Evolutionary conservation across 768 basidiomycete genomes (phyloP), one percentile per base, ranked within the genome.

Genomic region (Tulasnella calospora): DNA sequence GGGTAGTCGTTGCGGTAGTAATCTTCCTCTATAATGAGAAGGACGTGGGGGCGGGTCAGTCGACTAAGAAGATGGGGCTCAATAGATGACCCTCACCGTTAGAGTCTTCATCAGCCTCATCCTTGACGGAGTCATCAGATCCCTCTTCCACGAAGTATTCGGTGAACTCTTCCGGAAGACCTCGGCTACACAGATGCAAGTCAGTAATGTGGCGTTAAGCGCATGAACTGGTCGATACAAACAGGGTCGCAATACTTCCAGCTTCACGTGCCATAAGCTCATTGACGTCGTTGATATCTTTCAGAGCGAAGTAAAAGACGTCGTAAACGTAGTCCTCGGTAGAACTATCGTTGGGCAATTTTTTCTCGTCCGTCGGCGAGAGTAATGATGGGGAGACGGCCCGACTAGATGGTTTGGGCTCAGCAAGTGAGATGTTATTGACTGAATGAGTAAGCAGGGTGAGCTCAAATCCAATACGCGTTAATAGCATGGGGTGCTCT

Each of bases 261-360:
- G 76, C 76, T 30, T 77, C 61, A 12, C 67, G 35, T 38, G 76
- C 57, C 23, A 77, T 35, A 21, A 77, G 40, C 57, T 36, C 76
- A 15, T 77, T 38, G 35, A 77, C 76, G 23, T 69, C 35, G 30
- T 67, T 38, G 13, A 38, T 46, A 51, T 77, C 69, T 51, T 70
- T 71, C 4, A 67, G 55, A 30, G 35, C 47, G n/a, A 77, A 78
- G 55, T 79, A 78, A 57, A 80, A 80, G 71, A 80, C 46, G 38
- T 80, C 79, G 55, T 80, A 80, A 8, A 80, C 79, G 44, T 73
- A 79, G n/a, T 79, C 79, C 27, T 67, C 71, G 35, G 21, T 70
- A 2, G 70, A 41, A 21, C 67, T 36, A 30, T n/a, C 27, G 10
- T 71, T 71, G 21, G 47, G 47, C 23, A 51, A 51, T 23, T 51